Conservation (phyloP, 1,284 basidiomycete genomes). For the Butyriboletus pseudospeciosus region DNA sequence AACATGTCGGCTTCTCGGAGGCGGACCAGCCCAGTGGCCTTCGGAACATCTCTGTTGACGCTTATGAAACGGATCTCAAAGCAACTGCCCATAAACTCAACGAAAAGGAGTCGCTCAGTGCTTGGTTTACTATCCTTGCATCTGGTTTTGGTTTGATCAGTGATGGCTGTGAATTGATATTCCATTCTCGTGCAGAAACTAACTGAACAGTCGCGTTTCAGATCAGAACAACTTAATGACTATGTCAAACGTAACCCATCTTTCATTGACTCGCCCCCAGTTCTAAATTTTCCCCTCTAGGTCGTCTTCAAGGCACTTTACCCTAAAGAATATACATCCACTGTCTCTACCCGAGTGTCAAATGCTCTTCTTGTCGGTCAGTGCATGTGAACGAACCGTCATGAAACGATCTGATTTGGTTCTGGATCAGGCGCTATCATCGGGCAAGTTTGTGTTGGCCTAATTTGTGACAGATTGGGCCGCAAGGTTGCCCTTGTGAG, state of each 20-base stretch:
- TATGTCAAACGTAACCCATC: constrained; percentile 51
- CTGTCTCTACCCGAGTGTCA: constrained; percentile 65
- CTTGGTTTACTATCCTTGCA: constrained; percentile 59
- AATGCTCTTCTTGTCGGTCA: constrained; percentile 71
- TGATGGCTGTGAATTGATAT: constrained; percentile 55
- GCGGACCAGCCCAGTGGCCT: constrained; percentile 4
- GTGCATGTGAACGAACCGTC: constrained; percentile 20
- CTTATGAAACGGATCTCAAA: constrained; percentile 26
- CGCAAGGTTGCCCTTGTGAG: constrained; percentile 67
- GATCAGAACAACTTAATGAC: constrained; percentile 70
- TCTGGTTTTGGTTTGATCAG: constrained; percentile 65
- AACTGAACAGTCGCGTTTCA: constrained; percentile 24
- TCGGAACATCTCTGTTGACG: constrained; percentile 20
- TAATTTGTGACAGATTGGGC: constrained; percentile 69
- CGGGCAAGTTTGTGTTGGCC: constrained; percentile 64
- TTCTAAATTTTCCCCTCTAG: constrained; percentile 29
- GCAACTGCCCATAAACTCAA: constrained; percentile 24
- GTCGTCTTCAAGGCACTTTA: constrained; percentile 62
- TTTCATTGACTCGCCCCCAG: background rate
- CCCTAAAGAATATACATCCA: constrained; percentile 53
- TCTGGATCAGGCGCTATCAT: constrained; percentile 53
- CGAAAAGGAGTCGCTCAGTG: constrained; percentile 46
- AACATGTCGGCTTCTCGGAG: constrained; percentile 11
- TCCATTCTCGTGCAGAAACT: background rate
- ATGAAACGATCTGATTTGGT: constrained; percentile 9